Conservation (phyloP, 441 rosid genomes). For the Adansonia gregorii region DNA sequence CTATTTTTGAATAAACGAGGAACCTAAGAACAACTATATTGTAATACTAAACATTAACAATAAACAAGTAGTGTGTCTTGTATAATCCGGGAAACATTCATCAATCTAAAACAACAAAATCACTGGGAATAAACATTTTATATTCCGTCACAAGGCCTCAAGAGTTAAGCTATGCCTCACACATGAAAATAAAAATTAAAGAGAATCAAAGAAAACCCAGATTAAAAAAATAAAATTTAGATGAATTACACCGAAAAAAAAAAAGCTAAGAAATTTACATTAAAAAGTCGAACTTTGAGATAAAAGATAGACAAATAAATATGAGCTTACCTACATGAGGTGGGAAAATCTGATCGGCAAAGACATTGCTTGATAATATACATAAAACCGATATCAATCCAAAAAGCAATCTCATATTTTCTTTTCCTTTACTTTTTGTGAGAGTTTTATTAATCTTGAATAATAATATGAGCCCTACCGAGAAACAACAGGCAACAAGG, state of each 20-base stretch:
- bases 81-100: neutral
- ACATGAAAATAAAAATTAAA: neutral
- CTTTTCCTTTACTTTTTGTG: neutral
- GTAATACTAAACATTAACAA: neutral
- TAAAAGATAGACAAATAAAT: neutral
- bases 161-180: neutral
- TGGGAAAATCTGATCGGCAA: slow-evolving; percentile 68
- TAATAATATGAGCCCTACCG: neutral
- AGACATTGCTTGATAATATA: slow-evolving; percentile 36
- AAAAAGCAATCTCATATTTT: slow-evolving; percentile 35
- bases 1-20: neutral
- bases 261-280: neutral
- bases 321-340: slow-evolving; percentile 58
- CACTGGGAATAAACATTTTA: neutral
- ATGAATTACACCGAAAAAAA: neutral
- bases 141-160: neutral
- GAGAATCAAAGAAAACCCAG: slow-evolving; percentile 3
- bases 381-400: slow-evolving; percentile 33
- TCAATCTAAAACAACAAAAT: neutral
- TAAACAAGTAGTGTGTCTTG: neutral
- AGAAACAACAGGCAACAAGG: neutral
- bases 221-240: neutral
- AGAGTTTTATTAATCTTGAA: neutral
- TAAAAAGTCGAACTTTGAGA: neutral
- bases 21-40: neutral